phyloP scores from a whole-genome alignment of 441 rosid genomes.

The Adansonia madagascariensis region DNA sequence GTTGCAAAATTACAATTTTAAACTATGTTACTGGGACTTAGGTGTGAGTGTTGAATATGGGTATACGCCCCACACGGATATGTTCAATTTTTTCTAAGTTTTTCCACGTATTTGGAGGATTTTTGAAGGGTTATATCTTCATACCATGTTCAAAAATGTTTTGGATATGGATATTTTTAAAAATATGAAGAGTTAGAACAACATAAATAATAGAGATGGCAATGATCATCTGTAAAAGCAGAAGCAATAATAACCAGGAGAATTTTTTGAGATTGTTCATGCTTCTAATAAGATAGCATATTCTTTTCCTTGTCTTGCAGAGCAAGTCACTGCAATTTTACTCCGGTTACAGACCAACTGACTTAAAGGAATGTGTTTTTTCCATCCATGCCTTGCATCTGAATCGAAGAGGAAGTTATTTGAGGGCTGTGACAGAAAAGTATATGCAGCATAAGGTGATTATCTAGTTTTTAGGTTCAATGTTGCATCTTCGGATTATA shows the following conservation, averaged over 20 bases:
- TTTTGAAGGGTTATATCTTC: too few species aligned
- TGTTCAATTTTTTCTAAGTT: too few species aligned
- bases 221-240: neutral
- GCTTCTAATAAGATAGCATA: neutral
- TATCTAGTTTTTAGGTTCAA: neutral
- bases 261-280: conserved; percentile 7
- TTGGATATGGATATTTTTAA: too few species aligned
- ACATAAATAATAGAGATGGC: neutral
- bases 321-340: conserved; percentile 34
- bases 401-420: conserved; percentile 24
- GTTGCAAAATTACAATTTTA: neutral
- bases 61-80: too few species aligned
- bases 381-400: conserved; percentile 38
- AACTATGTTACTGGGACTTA: too few species aligned
- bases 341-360: conserved; percentile 45
- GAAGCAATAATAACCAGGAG: neutral
- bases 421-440: conserved; percentile 41
- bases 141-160: too few species aligned
- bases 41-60: too few species aligned
- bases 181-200: too few species aligned
- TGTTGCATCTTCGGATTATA: neutral
- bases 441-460: conserved; percentile 47
- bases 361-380: conserved; percentile 41
- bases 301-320: conserved; percentile 30
- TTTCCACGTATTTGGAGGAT: too few species aligned